These are phyloP conservation scores for Tolypocladium inflatum DNA, from an alignment of 2,329 filamentous ascomycete species.

Conservation along the genomic window DNA sequence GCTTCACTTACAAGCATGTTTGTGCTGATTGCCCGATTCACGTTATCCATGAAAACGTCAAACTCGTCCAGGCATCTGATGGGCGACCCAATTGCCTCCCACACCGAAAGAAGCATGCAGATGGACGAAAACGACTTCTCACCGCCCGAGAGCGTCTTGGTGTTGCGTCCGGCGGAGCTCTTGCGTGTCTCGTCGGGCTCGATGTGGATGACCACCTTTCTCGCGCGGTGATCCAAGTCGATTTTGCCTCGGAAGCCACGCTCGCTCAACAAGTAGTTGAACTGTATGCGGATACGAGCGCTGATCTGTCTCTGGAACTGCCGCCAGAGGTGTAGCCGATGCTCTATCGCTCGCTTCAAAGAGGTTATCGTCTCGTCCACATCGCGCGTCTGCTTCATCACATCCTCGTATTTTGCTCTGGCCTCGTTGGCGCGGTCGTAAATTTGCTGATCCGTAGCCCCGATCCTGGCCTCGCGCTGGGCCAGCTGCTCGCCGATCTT, in stretches of 20 bases:
- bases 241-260: constrained; percentile 80
- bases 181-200: constrained; percentile 61
- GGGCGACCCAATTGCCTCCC: constrained; percentile 96
- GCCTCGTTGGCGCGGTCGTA: constrained; percentile 35
- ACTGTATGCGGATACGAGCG: constrained; percentile 73
- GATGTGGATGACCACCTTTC: constrained; percentile 68
- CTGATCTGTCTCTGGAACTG: constrained; percentile 79
- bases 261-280: constrained; percentile 81
- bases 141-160: constrained; percentile 87
- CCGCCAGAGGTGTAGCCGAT: constrained; percentile 68
- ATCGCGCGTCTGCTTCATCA: constrained; percentile 30
- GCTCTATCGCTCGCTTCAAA: constrained; percentile 50
- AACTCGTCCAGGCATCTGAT: constrained; percentile 95
- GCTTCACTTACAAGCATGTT: constrained; percentile 68
- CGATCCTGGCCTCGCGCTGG: constrained; percentile 45
- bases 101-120: constrained; percentile 82
- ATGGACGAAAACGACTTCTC: constrained; percentile 98
- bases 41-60: constrained; percentile 98
- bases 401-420: constrained; percentile 31
- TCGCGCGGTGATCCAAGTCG: constrained; percentile 65
- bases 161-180: constrained; percentile 63
- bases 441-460: constrained; percentile 57
- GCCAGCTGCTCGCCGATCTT: constrained; percentile 50
- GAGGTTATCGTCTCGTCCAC: constrained; percentile 29
- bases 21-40: constrained; percentile 88